A percentile compares a stretch with the other conserved stretches of the same genome.
Conservation (phyloP, 176 grass and related monocot species). For the Luzula sylvatica region DNA sequence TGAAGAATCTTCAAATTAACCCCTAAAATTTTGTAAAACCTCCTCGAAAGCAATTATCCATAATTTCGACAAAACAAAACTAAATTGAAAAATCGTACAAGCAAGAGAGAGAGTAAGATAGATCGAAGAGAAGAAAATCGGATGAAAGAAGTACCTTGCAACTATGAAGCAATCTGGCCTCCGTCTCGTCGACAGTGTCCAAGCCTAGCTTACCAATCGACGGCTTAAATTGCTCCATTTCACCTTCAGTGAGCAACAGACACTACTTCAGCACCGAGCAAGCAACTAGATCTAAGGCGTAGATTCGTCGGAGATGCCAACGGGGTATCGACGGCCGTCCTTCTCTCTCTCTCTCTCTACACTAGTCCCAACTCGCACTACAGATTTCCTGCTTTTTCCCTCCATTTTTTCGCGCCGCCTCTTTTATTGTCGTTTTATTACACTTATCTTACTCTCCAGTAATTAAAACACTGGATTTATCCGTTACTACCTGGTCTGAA, state of each 20-base stretch:
- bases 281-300: background rate
- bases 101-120: background rate
- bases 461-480: background rate
- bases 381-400: background rate
- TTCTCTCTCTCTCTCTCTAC: background rate
- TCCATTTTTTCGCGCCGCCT: conserved; percentile 23
- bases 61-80: background rate
- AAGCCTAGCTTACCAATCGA: background rate
- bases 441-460: background rate
- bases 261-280: background rate
- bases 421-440: conserved; percentile 5
- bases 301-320: background rate
- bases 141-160: conserved; percentile 9
- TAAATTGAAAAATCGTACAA: background rate
- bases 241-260: too few species aligned
- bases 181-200: background rate
- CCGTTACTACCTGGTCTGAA: background rate
- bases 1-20: background rate
- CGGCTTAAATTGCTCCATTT: background rate
- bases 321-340: background rate
- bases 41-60: background rate
- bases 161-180: conserved; percentile 1
- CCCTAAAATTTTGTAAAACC: background rate
- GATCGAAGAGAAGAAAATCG: background rate
- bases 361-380: background rate